These are phyloP conservation scores for Solanum megistacrolobum DNA, from an alignment of 257 asterid genomes.

Conservation along the genomic window DNA sequence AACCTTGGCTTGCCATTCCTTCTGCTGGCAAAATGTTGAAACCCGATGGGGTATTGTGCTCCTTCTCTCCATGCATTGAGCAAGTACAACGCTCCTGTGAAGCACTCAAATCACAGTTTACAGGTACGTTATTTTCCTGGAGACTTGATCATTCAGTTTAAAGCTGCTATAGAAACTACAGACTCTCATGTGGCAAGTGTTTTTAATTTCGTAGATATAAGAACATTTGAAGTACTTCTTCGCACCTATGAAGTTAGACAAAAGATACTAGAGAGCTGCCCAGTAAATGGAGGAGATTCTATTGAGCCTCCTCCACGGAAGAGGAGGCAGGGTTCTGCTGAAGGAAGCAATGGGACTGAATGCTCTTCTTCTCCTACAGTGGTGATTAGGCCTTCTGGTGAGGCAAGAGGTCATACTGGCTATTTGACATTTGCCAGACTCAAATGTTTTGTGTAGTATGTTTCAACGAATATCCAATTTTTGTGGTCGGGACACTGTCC, in stretches of 20 bases:
- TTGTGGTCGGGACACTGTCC: not conserved
- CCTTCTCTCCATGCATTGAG: constrained; percentile 95
- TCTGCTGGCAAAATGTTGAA: constrained; percentile 90
- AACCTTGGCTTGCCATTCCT: constrained; percentile 93
- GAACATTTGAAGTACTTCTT: constrained; percentile 86
- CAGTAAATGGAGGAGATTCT: constrained; percentile 35
- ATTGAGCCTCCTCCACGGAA: constrained; percentile 32
- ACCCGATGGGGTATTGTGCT: constrained; percentile 84
- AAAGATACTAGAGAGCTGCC: constrained; percentile 46
- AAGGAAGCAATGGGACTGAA: constrained; percentile 30
- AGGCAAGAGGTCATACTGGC: constrained; percentile 89
- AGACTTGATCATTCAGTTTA: not conserved
- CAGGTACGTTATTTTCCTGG: constrained; percentile 34
- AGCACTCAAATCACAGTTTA: constrained; percentile 48
- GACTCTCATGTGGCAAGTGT: not conserved
- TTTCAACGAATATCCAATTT: not conserved
- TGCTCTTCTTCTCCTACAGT: constrained; percentile 26
- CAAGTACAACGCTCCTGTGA: constrained; percentile 91
- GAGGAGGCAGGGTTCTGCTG: constrained; percentile 53
- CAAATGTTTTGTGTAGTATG: constrained; percentile 26
- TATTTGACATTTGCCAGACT: constrained; percentile 91
- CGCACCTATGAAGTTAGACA: constrained; percentile 72
- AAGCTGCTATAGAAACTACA: not conserved
- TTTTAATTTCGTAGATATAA: constrained; percentile 44
- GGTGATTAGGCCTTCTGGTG: constrained; percentile 62